phyloP scores from a whole-genome alignment of 345 rosid species.

The Reutealis trisperma region DNA sequence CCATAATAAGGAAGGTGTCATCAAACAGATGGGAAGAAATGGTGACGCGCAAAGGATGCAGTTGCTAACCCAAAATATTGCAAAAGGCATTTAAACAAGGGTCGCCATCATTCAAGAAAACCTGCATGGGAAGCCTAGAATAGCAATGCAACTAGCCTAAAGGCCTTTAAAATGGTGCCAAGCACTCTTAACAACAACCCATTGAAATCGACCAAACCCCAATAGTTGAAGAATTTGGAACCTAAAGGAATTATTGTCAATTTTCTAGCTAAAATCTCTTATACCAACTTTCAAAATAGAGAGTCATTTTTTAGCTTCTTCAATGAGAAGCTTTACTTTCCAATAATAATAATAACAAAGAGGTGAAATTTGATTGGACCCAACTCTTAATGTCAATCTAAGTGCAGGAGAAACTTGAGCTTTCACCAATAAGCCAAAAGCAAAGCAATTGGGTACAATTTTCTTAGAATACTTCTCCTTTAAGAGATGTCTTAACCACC shows the following conservation, averaged over 20 bases:
- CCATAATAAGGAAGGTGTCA: constrained; percentile 78
- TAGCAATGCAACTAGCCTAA: constrained; percentile 32
- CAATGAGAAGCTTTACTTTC: constrained; percentile 10
- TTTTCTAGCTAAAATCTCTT: no score
- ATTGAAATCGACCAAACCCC: neutral
- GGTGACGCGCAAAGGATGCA: constrained; percentile 77
- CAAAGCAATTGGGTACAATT: constrained; percentile 52
- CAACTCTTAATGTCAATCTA: constrained; percentile 56
- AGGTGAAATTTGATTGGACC: constrained; percentile 65
- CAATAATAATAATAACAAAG: constrained; percentile 12
- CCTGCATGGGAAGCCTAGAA: constrained; percentile 73
- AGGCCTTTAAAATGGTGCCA: constrained; percentile 45
- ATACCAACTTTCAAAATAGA: no score
- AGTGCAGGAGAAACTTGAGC: constrained; percentile 33
- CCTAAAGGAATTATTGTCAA: no score
- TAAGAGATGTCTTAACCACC: constrained; percentile 62
- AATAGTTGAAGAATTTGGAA: constrained; percentile 36
- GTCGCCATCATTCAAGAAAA: constrained; percentile 92
- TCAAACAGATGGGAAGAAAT: constrained; percentile 81
- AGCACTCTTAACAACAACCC: no score
- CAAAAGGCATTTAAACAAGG: constrained; percentile 78
- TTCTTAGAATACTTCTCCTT: constrained; percentile 56
- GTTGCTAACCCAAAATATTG: constrained; percentile 76
- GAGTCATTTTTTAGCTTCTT: constrained; percentile 32
- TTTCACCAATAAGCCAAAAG: constrained; percentile 58